Percentiles rank a stretch among this genome's conserved stretches.
Evolutionary conservation across 2,329 filamentous ascomycete species (phyloP).

Genomic region (Trichoderma sp.): DNA sequence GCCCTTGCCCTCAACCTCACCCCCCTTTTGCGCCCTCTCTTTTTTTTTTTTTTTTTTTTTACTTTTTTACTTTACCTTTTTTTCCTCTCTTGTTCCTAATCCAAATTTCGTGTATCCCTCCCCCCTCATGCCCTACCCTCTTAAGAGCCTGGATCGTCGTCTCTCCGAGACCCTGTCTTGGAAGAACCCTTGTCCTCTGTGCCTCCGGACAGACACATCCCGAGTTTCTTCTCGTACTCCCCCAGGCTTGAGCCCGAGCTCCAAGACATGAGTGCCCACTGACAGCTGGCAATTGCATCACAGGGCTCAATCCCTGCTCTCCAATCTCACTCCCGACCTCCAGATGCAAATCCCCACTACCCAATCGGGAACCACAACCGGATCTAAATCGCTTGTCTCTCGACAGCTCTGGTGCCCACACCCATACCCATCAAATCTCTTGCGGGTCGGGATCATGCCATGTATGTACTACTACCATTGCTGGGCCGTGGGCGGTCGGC

Average conservation of each 20-base stretch:
- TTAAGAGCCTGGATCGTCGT: neutral
- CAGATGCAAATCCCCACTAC: neutral
- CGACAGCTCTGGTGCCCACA: neutral
- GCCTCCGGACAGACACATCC: neutral
- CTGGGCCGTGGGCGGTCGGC: neutral
- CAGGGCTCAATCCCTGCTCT: constrained; percentile 9
- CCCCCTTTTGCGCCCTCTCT: neutral
- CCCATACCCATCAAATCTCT: neutral
- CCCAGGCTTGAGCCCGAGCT: neutral
- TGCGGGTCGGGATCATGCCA: neutral
- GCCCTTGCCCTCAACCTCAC: neutral
- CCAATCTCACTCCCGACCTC: constrained; percentile 16
- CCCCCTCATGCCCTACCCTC: neutral
- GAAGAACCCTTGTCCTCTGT: neutral
- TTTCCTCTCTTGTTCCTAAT: neutral
- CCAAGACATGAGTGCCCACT: constrained; percentile 17
- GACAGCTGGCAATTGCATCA: constrained; percentile 20
- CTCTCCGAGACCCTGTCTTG: constrained; percentile 17
- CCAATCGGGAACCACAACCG: constrained; percentile 13
- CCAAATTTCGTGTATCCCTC: neutral
- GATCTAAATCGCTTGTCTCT: constrained; percentile 20
- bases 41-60: neutral
- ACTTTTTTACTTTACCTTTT: neutral
- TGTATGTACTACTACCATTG: neutral
- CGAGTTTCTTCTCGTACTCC: neutral